A percentile compares a stretch with the other conserved stretches of the same genome.
These are phyloP conservation scores for Elsinoe australis DNA, from an alignment of 2,329 filamentous ascomycete genomes.

Conservation along the genomic window DNA sequence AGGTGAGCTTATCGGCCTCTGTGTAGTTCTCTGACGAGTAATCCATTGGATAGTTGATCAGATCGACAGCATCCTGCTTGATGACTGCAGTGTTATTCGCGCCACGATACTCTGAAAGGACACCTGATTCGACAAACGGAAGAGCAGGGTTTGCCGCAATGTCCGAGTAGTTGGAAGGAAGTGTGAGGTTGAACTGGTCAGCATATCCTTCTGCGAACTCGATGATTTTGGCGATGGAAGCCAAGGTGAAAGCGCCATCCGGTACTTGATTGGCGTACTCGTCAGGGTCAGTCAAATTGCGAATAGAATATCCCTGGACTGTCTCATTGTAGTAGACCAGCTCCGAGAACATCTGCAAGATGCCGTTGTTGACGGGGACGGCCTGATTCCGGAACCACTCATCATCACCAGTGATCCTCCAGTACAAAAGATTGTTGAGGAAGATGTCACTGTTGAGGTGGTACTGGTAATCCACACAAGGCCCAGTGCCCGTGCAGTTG, in stretches of 20 bases:
- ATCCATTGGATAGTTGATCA: constrained; percentile 55
- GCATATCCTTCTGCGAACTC: constrained; percentile 19
- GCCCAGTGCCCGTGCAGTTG: constrained; percentile 56
- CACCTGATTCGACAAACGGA: constrained; percentile 20
- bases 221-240: constrained; percentile 20
- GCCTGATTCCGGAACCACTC: constrained; percentile 48
- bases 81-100: constrained; percentile 31
- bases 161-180: constrained; percentile 18
- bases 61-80: constrained; percentile 64
- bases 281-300: constrained; percentile 65
- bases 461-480: constrained; percentile 65
- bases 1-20: constrained; percentile 39
- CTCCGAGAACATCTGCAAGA: constrained; percentile 55
- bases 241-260: constrained; percentile 20
- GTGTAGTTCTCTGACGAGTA: constrained; percentile 42
- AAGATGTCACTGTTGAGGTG: constrained; percentile 65
- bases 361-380: constrained; percentile 57
- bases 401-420: constrained; percentile 52
- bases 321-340: constrained; percentile 54
- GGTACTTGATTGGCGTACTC: constrained; percentile 56
- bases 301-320: constrained; percentile 42
- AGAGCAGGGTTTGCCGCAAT: constrained; percentile 20
- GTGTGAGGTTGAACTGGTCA: constrained; percentile 18
- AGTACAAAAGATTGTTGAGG: constrained; percentile 54
- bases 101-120: constrained; percentile 19